phyloP scores from a whole-genome alignment of 495 filamentous ascomycete species.

The Sporormia fimetaria region DNA sequence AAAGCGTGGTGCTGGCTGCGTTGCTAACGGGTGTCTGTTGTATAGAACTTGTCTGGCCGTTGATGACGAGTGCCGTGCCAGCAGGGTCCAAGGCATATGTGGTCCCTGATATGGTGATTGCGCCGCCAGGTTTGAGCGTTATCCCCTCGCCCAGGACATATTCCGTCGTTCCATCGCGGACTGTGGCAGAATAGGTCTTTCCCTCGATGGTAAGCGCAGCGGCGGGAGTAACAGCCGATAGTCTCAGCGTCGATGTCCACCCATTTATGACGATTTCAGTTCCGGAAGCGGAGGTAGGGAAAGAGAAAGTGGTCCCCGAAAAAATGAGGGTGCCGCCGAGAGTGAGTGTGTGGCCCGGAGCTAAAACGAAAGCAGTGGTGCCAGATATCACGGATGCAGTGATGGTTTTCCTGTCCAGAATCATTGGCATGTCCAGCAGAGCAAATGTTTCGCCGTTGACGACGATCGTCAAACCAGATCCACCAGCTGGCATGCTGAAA shows the following conservation, averaged over 20 bases:
- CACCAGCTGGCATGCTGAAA: conserved; percentile 1
- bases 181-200: conserved; percentile 24
- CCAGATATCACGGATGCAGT: conserved; percentile 11
- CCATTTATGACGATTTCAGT: conserved; percentile 20
- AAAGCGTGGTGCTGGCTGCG: conserved; percentile 12
- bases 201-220: conserved; percentile 21
- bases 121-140: conserved; percentile 30
- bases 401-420: conserved; percentile 3
- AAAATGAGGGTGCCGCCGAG: conserved; percentile 19
- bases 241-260: conserved; percentile 16
- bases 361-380: conserved; percentile 21
- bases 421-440: conserved; percentile 2
- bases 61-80: conserved; percentile 27
- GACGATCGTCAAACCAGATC: conserved; percentile 6
- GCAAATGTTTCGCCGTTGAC: conserved; percentile 12
- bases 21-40: conserved; percentile 13
- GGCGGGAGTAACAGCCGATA: conserved; percentile 9
- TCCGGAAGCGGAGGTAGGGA: conserved; percentile 19
- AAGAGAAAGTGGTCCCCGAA: conserved; percentile 16
- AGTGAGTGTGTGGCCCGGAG: conserved; percentile 14
- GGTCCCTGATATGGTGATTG: conserved; percentile 28
- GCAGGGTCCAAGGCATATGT: conserved; percentile 25
- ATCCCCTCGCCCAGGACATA: conserved; percentile 26
- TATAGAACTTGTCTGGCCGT: conserved; percentile 23
- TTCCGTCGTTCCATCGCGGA: conserved; percentile 23